Evolutionary conservation across 176 grass and related monocot genomes (phyloP).

Genomic region (Typha latifolia): DNA sequence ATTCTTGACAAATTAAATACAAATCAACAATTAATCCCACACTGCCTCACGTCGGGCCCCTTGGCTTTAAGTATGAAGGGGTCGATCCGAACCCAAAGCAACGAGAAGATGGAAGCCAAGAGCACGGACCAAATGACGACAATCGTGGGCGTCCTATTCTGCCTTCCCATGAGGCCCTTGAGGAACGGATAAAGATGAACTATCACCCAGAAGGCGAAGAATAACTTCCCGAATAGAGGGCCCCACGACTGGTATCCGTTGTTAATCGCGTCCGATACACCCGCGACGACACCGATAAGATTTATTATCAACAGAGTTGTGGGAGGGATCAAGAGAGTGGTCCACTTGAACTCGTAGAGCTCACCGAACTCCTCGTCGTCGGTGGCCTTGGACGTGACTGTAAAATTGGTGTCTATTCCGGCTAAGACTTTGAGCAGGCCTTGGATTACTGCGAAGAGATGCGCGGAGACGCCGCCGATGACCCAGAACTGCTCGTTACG

Average conservation of each 20-base stretch:
- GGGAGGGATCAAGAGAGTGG: conserved; percentile 85
- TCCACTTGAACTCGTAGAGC: conserved; percentile 97
- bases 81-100: conserved; percentile 97
- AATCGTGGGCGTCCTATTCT: conserved; percentile 93
- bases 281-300: conserved; percentile 85
- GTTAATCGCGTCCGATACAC: conserved; percentile 90
- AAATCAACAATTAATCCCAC: conserved; percentile 83
- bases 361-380: conserved; percentile 69
- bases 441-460: conserved; percentile 89
- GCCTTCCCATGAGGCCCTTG: conserved; percentile 89
- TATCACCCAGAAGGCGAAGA: conserved; percentile 95
- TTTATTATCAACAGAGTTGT: conserved; percentile 86
- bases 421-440: conserved; percentile 90
- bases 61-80: conserved; percentile 66
- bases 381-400: conserved; percentile 83
- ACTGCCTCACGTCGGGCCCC: conserved; percentile 75
- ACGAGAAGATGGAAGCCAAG: conserved; percentile 86
- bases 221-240: conserved; percentile 86
- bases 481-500: conserved; percentile 99
- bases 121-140: conserved; percentile 90
- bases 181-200: conserved; percentile 95
- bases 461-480: conserved; percentile 87
- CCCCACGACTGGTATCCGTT: conserved; percentile 89
- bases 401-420: conserved; percentile 91
- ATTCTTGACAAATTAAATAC: background rate